Conservation (phyloP, 129 eudicot genomes). For the Solidago caesia region DNA sequence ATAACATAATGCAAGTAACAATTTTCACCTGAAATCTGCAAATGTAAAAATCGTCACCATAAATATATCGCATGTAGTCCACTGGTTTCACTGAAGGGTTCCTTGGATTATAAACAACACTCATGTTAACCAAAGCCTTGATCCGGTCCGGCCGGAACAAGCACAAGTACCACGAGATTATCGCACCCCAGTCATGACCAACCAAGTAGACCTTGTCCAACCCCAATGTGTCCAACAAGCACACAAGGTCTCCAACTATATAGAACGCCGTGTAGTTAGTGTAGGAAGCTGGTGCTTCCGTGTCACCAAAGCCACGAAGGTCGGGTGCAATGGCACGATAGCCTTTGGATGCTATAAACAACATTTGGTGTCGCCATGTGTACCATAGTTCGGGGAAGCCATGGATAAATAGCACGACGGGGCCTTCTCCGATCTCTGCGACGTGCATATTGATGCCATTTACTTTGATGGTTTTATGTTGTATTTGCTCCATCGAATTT, state of each 20-base stretch:
- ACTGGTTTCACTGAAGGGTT: slow-evolving; percentile 55
- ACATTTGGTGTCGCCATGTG: slow-evolving; percentile 93
- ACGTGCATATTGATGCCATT: slow-evolving; percentile 86
- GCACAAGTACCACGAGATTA: slow-evolving; percentile 61
- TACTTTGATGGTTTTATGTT: slow-evolving; percentile 50
- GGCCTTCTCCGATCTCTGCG: slow-evolving; percentile 69
- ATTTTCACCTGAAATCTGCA: slow-evolving; percentile 52
- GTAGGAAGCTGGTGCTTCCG: slow-evolving; percentile 60
- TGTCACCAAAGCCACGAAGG: slow-evolving; percentile 86
- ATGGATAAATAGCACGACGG: slow-evolving; percentile 63
- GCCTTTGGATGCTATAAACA: slow-evolving; percentile 59
- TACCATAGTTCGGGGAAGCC: slow-evolving; percentile 96
- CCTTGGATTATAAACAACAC: slow-evolving; percentile 59
- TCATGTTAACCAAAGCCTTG: slow-evolving; percentile 62
- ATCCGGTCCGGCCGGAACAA: slow-evolving; percentile 63
- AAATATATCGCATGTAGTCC: slow-evolving; percentile 32
- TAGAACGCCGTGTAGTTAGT: slow-evolving; percentile 71
- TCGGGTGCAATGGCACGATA: slow-evolving; percentile 82
- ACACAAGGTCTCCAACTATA: slow-evolving; percentile 73
- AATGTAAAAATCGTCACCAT: slow-evolving; percentile 62
- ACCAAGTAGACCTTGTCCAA: slow-evolving; percentile 63
- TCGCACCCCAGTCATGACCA: slow-evolving; percentile 91
- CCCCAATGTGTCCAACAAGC: slow-evolving; percentile 52
- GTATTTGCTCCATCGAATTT: slow-evolving; percentile 66
- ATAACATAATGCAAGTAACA: no score